These are phyloP conservation scores for Cnidoscolus chayamansa DNA, from an alignment of 441 rosid genomes.

Conservation along the genomic window DNA sequence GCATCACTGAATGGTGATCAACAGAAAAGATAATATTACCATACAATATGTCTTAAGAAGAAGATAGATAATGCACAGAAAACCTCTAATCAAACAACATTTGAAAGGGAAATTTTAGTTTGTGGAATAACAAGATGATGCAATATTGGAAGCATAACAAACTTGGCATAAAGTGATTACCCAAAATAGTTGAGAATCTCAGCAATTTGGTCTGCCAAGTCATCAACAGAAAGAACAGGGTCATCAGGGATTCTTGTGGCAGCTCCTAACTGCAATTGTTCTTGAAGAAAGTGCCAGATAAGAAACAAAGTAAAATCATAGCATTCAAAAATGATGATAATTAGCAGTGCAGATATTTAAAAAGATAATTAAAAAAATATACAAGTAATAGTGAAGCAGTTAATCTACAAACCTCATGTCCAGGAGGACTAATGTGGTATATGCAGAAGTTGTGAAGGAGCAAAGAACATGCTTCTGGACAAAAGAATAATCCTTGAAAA, in stretches of 20 bases:
- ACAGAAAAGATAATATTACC: background rate
- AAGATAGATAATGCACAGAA: slow-evolving; percentile 13
- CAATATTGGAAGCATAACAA: no score
- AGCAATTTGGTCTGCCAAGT: slow-evolving; percentile 82
- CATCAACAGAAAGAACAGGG: slow-evolving; percentile 67
- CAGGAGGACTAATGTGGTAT: slow-evolving; percentile 91
- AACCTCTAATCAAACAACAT: slow-evolving; percentile 9
- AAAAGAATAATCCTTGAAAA: slow-evolving; percentile 86
- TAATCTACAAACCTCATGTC: slow-evolving; percentile 81
- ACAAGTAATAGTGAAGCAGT: slow-evolving; percentile 12
- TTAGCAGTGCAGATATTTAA: background rate
- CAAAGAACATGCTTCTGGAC: slow-evolving; percentile 88
- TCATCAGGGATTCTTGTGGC: slow-evolving; percentile 51
- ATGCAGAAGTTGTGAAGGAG: slow-evolving; percentile 91
- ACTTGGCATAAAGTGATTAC: slow-evolving; percentile 32
- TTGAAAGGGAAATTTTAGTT: slow-evolving; percentile 13
- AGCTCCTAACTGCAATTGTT: slow-evolving; percentile 94
- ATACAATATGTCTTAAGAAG: background rate
- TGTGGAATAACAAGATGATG: background rate
- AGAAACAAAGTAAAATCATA: slow-evolving; percentile 35
- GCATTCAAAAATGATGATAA: slow-evolving; percentile 10
- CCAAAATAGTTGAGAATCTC: slow-evolving; percentile 92
- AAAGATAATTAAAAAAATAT: background rate
- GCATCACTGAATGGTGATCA: background rate
- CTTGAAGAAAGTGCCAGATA: slow-evolving; percentile 55